Evolutionary conservation across 2,329 filamentous ascomycete genomes (phyloP).

Genomic region (Ceratocystiopsis brevicomis): DNA sequence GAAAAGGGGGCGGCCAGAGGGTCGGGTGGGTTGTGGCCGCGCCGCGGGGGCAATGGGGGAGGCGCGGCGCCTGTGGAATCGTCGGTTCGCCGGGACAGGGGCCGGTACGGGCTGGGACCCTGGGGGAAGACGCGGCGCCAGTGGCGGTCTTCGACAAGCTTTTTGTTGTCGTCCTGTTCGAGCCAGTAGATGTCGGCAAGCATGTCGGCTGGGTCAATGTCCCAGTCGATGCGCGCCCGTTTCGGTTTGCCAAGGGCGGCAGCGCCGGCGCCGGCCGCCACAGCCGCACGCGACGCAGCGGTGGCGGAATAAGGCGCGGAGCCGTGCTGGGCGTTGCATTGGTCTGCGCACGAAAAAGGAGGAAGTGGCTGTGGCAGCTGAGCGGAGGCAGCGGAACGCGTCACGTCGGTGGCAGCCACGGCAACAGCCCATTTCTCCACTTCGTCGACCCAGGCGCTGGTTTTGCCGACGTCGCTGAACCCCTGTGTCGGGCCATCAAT

Average conservation of each 20-base stretch:
- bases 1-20: background rate
- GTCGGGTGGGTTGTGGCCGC: background rate
- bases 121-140: constrained; percentile 53
- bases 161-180: constrained; percentile 64
- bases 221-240: constrained; percentile 69
- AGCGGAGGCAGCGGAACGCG: constrained; percentile 22
- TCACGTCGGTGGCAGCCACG: constrained; percentile 20
- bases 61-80: constrained; percentile 1
- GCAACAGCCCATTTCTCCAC: constrained; percentile 33
- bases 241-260: constrained; percentile 30
- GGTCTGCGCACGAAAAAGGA: too few species aligned
- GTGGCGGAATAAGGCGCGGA: constrained; percentile 23
- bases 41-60: background rate
- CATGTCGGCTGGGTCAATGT: constrained; percentile 63
- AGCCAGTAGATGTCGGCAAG: constrained; percentile 84
- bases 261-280: constrained; percentile 10
- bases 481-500: constrained; percentile 60
- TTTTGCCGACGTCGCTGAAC: constrained; percentile 54
- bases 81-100: constrained; percentile 13
- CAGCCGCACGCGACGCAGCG: background rate
- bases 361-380: constrained; percentile 10
- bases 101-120: constrained; percentile 12
- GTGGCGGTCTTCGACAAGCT: constrained; percentile 59
- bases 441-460: constrained; percentile 59
- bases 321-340: too few species aligned